phyloP scores from a whole-genome alignment of 768 basidiomycete species.

The Tulasnella sp. region DNA sequence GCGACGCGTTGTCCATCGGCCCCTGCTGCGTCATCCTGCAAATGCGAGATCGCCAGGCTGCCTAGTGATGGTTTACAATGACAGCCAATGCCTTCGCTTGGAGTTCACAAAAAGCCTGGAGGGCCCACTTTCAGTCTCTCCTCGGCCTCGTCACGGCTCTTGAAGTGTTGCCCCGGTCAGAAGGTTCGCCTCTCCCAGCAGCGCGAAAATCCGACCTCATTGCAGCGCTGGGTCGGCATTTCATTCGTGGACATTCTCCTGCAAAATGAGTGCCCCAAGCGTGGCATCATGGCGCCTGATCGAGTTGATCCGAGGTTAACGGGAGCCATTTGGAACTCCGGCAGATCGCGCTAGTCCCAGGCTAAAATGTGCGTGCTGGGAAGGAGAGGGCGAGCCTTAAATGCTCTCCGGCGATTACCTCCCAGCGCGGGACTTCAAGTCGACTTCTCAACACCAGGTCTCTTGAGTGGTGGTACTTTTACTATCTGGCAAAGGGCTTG shows the following conservation, averaged over 20 bases:
- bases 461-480: not conserved
- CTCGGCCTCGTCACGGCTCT: not conserved
- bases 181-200: no score
- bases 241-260: not conserved
- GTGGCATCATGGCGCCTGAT: not conserved
- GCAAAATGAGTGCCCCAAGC: not conserved
- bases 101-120: no score
- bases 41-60: no score
- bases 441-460: not conserved
- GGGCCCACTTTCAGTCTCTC: no score
- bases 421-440: not conserved
- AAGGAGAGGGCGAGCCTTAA: not conserved
- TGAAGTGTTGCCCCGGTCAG: no score
- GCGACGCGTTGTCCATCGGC: no score
- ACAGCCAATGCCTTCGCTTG: no score
- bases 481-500: not conserved
- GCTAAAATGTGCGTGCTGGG: not conserved
- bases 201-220: not conserved
- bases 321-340: not conserved
- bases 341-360: not conserved
- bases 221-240: not conserved
- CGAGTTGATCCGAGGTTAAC: not conserved
- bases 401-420: not conserved
- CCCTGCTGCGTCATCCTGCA: no score
- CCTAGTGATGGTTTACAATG: no score